Base-by-base conservation (phyloP, 2,329 filamentous ascomycete species). In the Penicillium sp. region DNA sequence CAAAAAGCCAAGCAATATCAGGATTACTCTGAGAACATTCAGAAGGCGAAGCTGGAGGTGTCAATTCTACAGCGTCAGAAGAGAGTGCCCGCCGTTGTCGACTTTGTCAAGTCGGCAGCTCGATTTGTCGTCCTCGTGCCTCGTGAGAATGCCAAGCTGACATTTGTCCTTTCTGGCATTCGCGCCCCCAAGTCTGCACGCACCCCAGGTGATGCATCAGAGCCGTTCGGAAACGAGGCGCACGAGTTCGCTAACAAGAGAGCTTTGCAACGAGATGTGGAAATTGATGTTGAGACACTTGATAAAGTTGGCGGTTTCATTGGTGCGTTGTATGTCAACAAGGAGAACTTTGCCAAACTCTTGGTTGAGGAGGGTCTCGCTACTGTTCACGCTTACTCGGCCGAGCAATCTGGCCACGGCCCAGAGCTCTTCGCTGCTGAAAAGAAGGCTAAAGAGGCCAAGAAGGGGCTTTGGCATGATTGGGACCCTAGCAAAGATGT, bases 261-360 rank as follows among this genome's bases (percentile, higher is more conserved):
- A 57, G 91, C 89, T 76, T 89, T 91, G 79, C 94, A 99, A 78
- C 87, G 94, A 55, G 94, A 99, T 73, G 92, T 94, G 49, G 93
- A 97, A 74, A 90, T 99, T 58, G 92, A 99, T 66, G 88, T 99
- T 20, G 87, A 96, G 71, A 91, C 92, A 66, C 89, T 91, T 64
- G 94, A 99, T 81, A 97, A 97, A 80, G 87, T 94, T 24, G 94
- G 94, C 66, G 94, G 94, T 38, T 99, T 99, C 79, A 97, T 99
- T 64, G 94, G 94, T 55, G 90, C 91, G 14, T 81, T 99, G 23
- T 97, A 91, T 73, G 84, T 99, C 71, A 93, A 91, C 79, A 89
- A 92, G 53, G 93, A 97, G 76, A 97, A 90, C 78, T 96, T 99
- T 69, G 90, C 92, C 67, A 97, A 96, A 79, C 74, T 90, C 2